Percentiles rank a stretch among this genome's conserved stretches.
Conservation (phyloP, 768 basidiomycete species). For the Kondoa subrosea region DNA sequence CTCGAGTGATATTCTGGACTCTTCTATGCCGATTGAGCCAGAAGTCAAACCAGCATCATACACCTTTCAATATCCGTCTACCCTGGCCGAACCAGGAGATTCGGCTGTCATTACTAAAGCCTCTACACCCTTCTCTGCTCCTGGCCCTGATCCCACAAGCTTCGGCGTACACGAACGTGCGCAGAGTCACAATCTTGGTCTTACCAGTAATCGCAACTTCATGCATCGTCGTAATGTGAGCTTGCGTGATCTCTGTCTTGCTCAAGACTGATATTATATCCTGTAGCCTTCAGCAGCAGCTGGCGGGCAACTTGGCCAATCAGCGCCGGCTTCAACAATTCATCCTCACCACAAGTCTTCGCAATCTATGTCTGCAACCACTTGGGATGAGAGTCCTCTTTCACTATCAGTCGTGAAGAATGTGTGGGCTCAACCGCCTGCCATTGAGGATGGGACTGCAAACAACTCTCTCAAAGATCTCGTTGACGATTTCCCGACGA, state of each 20-base stretch:
- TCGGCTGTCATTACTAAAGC: no score
- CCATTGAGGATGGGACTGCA: background rate
- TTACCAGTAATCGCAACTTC: no score
- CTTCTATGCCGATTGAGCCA: background rate
- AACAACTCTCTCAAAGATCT: conserved; percentile 1
- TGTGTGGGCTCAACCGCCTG: conserved; percentile 1
- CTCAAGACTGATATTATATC: no score
- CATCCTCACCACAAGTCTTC: background rate
- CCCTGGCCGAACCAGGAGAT: background rate
- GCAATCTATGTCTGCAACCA: background rate
- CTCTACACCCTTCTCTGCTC: background rate
- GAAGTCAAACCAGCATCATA: background rate
- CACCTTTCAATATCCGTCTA: background rate
- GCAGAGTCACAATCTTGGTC: no score
- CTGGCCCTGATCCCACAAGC: background rate
- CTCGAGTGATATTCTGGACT: background rate
- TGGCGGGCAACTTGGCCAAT: no score
- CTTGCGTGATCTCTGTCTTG: no score
- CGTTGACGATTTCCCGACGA: background rate
- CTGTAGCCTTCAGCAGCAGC: no score
- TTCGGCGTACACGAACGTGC: background rate
- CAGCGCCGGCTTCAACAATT: background rate
- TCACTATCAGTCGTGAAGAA: background rate
- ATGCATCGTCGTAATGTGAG: no score
- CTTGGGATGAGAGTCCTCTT: background rate